These are phyloP conservation scores for Bonnemaisonia californica DNA, from an alignment of 31 red algal species.

Conservation along the genomic window DNA sequence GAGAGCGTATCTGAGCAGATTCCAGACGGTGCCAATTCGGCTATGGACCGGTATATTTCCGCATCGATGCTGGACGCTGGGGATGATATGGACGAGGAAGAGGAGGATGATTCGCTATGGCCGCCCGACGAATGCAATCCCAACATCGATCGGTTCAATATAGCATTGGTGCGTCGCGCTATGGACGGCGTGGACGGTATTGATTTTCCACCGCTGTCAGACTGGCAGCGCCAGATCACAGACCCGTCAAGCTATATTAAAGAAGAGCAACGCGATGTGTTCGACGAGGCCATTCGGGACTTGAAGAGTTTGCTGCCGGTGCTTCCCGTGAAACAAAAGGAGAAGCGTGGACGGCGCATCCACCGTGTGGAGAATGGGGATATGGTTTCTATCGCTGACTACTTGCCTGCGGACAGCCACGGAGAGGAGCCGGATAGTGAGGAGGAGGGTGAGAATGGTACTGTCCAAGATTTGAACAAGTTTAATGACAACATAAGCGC, in stretches of 20 bases:
- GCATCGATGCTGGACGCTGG: conserved; percentile 14
- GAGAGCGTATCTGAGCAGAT: conserved; percentile 30
- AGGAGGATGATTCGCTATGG: conserved; percentile 28
- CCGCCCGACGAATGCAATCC: conserved; percentile 62
- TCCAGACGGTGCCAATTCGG: conserved; percentile 6
- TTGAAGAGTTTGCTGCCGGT: conserved; percentile 55
- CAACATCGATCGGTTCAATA: conserved; percentile 69
- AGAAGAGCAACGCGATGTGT: background rate
- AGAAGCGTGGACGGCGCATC: conserved; percentile 27
- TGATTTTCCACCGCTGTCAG: conserved; percentile 49
- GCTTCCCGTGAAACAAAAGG: conserved; percentile 10
- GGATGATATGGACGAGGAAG: conserved; percentile 50
- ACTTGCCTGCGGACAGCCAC: conserved; percentile 34
- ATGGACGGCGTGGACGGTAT: conserved; percentile 32
- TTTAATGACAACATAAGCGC: conserved; percentile 11
- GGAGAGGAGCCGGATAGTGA: conserved; percentile 7
- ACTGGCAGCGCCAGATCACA: conserved; percentile 55
- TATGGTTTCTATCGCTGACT: conserved; percentile 32
- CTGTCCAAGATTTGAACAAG: background rate
- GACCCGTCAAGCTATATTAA: conserved; percentile 45
- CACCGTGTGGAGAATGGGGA: conserved; percentile 55
- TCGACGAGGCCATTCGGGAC: conserved; percentile 25
- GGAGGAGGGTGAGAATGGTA: conserved; percentile 17
- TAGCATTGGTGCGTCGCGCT: conserved; percentile 55
- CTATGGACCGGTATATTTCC: conserved; percentile 65